Evolutionary conservation across 495 filamentous ascomycete species (phyloP).

Genomic region (Xylaria acuta): DNA sequence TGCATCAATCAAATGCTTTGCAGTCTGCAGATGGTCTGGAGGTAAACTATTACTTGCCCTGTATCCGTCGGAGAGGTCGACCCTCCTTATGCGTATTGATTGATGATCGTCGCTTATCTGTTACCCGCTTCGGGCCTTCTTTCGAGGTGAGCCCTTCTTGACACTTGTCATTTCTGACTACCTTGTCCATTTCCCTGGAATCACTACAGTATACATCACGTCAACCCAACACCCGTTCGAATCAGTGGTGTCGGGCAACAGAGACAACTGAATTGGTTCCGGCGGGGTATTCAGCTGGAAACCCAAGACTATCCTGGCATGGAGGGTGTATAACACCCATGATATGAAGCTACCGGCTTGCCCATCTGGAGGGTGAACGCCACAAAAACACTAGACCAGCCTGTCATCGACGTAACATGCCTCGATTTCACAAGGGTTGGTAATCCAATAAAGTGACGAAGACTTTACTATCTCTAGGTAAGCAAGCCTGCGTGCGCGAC

Average conservation of each 20-base stretch:
- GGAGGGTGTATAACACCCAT: slow-evolving; percentile 14
- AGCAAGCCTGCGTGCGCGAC: neutral
- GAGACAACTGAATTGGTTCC: neutral
- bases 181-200: neutral
- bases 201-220: neutral
- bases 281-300: neutral
- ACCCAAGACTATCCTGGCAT: neutral
- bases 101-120: slow-evolving; percentile 11
- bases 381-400: neutral
- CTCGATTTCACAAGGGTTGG: slow-evolving; percentile 1
- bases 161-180: slow-evolving; percentile 6
- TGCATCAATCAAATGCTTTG: slow-evolving; percentile 5
- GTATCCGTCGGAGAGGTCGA: slow-evolving; percentile 1
- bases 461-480: neutral
- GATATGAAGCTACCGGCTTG: neutral
- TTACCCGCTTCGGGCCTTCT: slow-evolving; percentile 7
- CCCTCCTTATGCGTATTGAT: slow-evolving; percentile 1
- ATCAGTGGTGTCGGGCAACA: neutral
- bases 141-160: neutral
- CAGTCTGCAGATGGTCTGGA: neutral
- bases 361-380: slow-evolving; percentile 2
- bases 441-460: neutral
- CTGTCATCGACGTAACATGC: slow-evolving; percentile 2
- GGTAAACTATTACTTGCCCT: neutral
- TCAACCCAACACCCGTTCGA: neutral